phyloP scores from a whole-genome alignment of 768 basidiomycete species.

The Amanita muscaria region DNA sequence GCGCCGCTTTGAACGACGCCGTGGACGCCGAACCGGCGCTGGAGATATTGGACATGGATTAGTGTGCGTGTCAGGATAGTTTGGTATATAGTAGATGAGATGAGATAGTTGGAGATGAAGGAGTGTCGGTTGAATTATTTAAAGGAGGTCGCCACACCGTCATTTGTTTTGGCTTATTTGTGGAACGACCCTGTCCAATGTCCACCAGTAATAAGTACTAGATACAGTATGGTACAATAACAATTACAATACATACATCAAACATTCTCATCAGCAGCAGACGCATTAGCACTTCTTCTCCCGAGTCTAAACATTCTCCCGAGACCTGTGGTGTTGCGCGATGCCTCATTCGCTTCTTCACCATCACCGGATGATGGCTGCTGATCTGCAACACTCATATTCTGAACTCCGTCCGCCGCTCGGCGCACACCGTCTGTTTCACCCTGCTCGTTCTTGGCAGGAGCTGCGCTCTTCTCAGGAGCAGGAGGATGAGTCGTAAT shows the following conservation, averaged over 20 bases:
- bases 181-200: not conserved
- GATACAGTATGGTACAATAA: too few species aligned
- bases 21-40: constrained; percentile 58
- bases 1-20: constrained; percentile 71
- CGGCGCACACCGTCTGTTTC: not conserved
- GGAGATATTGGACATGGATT: constrained; percentile 28
- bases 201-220: too few species aligned
- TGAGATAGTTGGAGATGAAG: too few species aligned
- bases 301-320: not conserved
- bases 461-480: not conserved
- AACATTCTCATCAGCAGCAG: not conserved
- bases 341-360: not conserved
- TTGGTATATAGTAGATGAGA: too few species aligned
- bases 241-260: not conserved
- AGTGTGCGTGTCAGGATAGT: not conserved
- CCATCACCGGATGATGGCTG: not conserved
- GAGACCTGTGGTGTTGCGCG: not conserved
- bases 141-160: not conserved
- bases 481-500: constrained; percentile 61
- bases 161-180: not conserved
- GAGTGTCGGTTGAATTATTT: too few species aligned
- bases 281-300: not conserved
- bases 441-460: not conserved
- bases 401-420: not conserved
- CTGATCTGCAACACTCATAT: not conserved